Evolutionary conservation across 495 filamentous ascomycete genomes (phyloP).

Genomic region (Aspergillus conjunctus): DNA sequence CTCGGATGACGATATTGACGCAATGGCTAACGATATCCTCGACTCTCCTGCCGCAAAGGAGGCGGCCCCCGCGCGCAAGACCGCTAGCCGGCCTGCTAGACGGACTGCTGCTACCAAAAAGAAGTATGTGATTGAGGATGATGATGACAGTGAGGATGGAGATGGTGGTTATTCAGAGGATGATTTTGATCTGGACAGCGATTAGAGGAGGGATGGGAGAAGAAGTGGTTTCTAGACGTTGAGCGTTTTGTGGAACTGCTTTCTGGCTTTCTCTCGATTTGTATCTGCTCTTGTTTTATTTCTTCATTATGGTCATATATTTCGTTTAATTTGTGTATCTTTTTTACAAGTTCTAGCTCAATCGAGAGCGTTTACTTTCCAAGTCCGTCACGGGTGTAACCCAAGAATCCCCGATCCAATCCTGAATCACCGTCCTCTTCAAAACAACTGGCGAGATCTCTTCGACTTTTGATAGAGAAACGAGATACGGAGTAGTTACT

Average conservation of each 20-base stretch:
- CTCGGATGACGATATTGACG: conserved; percentile 53
- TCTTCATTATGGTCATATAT: conserved; percentile 10
- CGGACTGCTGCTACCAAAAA: conserved; percentile 51
- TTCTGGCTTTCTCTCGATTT: neutral
- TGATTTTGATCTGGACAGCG: conserved; percentile 46
- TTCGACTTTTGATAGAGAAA: too few relatives aligned
- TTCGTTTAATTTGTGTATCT: conserved; percentile 16
- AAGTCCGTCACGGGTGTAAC: neutral
- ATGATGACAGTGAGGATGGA: conserved; percentile 51
- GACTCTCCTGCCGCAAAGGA: conserved; percentile 49
- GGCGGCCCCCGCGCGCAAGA: conserved; percentile 36
- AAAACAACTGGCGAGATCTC: neutral
- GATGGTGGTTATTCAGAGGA: conserved; percentile 26
- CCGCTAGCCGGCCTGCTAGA: conserved; percentile 52
- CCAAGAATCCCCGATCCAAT: neutral
- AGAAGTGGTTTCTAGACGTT: conserved; percentile 15
- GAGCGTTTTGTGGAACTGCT: conserved; percentile 18
- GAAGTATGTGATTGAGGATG: conserved; percentile 60
- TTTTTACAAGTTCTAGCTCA: conserved; percentile 2
- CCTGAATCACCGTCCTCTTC: neutral
- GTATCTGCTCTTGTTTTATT: conserved; percentile 1
- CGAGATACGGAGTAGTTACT: too few relatives aligned
- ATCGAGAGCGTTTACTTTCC: neutral
- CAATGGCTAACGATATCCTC: conserved; percentile 59
- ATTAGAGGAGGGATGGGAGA: conserved; percentile 26